Conservation (phyloP, 1,139 yeast species). For the Trichomonascaceae sp. region DNA sequence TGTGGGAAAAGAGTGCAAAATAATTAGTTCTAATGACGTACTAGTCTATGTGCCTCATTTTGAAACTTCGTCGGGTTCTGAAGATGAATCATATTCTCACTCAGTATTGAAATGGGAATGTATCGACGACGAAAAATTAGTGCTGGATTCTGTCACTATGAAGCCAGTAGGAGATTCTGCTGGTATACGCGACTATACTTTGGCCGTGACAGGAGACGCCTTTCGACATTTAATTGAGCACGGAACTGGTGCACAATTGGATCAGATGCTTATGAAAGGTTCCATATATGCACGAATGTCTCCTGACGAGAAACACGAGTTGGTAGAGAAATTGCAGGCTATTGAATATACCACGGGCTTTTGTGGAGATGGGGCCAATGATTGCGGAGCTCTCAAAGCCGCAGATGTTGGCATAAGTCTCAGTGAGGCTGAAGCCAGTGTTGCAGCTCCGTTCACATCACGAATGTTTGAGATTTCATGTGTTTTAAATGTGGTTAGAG, state of each 20-base stretch:
- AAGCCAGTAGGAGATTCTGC: conserved; percentile 35
- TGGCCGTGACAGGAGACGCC: conserved; percentile 90
- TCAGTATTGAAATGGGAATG: conserved; percentile 33
- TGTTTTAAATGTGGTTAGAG: conserved; percentile 82
- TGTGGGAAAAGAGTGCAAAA: conserved; percentile 79
- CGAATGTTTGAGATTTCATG: conserved; percentile 85
- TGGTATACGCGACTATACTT: conserved; percentile 42
- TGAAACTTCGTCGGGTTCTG: conserved; percentile 15
- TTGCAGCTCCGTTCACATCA: conserved; percentile 97
- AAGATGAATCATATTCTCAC: conserved; percentile 12
- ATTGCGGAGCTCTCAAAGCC: conserved; percentile 95
- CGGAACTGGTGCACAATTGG: conserved; percentile 34
- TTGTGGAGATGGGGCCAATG: conserved; percentile 90
- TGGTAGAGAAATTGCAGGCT: conserved; percentile 78
- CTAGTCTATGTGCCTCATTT: conserved; percentile 68
- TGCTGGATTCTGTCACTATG: conserved; percentile 58
- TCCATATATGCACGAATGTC: conserved; percentile 94
- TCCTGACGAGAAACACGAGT: conserved; percentile 95
- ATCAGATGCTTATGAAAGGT: conserved; percentile 63
- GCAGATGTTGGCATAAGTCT: conserved; percentile 95
- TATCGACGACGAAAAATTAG: conserved; percentile 31
- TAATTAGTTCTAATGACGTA: conserved; percentile 42
- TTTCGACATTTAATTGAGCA: conserved; percentile 64
- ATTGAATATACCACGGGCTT: conserved; percentile 91
- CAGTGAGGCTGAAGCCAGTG: conserved; percentile 97